Evolutionary conservation across 352 stramenopile genomes (phyloP), one percentile per base, ranked within the genome.

Genomic region (Elongisporangium senticosum): DNA sequence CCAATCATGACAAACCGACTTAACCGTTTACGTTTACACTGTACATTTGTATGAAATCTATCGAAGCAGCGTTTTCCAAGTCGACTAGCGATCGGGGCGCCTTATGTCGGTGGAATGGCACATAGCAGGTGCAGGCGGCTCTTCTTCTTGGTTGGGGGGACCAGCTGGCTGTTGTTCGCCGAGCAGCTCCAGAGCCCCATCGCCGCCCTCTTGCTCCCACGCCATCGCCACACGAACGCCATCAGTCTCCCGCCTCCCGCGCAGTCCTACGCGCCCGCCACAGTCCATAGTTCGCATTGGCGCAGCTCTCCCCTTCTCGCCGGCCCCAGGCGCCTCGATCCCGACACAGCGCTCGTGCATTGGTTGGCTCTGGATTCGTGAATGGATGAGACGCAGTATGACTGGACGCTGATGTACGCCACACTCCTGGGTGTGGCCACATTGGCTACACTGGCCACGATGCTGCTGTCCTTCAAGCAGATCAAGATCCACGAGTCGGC

Each of bases 401-500:
- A 80, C 61, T 89, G 79, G 77, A 88, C 77, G 57, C 51, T 84
- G 51, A 69, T 72, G 20, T 90, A 88, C 65, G 65, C 83, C 48
- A 61, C 77, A 17, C 61, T 88, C 33, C 60, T 87, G 47, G 70
- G 58, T 24, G 43, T 79, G 55, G 75, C 77, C 37, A 81, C 72
- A 37, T 37, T 69, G 51, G 59, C 68, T 28, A 80, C 77, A 51
- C 59, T 73, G 43, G 59, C 56, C 22, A 79, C 77, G 58, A 67
- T 90, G 53, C 52, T 87, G 60, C 63, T 88, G 14, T 78, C 81
- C 22, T 90, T 90, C 69, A 77, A 84, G 55, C 62, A 81, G 50
- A 76, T 80, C 43, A 74, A 88, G 19, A 65, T 79, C 19, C 40
- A 60, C 49, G 69, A 81, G 26, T 89, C 78, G 49, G 79, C 81